Conservation (phyloP, 257 asterid genomes). For the Craterostigma plantagineum region DNA sequence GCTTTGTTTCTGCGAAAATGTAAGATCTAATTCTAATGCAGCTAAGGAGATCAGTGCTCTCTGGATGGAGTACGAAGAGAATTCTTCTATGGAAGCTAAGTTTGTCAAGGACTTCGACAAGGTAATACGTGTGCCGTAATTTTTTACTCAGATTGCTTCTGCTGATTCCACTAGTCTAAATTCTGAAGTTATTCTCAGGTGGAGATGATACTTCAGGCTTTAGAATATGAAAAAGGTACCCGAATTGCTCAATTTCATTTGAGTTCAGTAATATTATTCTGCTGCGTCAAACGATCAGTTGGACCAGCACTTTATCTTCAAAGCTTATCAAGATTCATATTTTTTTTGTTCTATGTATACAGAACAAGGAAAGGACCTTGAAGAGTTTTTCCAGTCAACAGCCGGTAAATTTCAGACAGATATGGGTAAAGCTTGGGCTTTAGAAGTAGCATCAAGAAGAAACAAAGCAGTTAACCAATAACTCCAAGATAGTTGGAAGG, state of each 20-base stretch:
- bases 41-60: constrained; percentile 78
- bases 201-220: constrained; percentile 98
- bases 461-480: constrained; percentile 3
- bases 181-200: constrained; percentile 24
- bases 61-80: constrained; percentile 90
- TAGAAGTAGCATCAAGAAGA: constrained; percentile 72
- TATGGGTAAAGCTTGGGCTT: constrained; percentile 87
- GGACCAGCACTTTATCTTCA: background rate
- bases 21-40: constrained; percentile 19
- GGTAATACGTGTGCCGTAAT: constrained; percentile 20
- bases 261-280: constrained; percentile 2
- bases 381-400: constrained; percentile 74
- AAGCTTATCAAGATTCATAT: too few relatives aligned
- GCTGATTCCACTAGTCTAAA: background rate
- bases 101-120: constrained; percentile 92
- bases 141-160: constrained; percentile 1
- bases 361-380: constrained; percentile 81
- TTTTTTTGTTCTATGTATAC: too few relatives aligned
- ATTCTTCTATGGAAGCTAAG: constrained; percentile 80
- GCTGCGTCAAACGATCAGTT: too few relatives aligned
- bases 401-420: constrained; percentile 96
- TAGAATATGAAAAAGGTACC: constrained; percentile 84
- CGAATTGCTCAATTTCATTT: constrained; percentile 6
- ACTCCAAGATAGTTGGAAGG: too few relatives aligned
- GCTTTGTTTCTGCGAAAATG: too few relatives aligned